Evolutionary conservation across 805 yeast genomes (phyloP).

Genomic region (Yarrowia alimentaria): DNA sequence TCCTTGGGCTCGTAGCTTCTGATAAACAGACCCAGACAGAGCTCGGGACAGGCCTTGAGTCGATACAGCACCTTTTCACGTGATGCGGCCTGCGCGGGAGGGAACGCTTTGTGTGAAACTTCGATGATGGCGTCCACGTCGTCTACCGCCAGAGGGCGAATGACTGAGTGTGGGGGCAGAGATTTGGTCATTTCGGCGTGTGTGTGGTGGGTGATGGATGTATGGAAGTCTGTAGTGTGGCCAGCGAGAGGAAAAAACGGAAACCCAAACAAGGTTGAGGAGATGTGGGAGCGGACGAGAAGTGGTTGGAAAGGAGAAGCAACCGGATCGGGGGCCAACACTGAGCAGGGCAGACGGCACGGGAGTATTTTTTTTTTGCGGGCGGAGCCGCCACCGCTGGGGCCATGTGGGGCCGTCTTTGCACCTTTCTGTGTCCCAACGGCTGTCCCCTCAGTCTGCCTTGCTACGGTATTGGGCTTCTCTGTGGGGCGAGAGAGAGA

Average conservation of each 20-base stretch:
- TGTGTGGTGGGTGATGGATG: too few relatives aligned
- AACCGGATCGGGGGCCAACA: too few relatives aligned
- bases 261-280: slow-evolving; percentile 26
- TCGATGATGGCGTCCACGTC: slow-evolving; percentile 62
- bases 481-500: too few relatives aligned
- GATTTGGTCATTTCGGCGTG: slow-evolving; percentile 30
- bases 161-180: slow-evolving; percentile 57
- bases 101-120: slow-evolving; percentile 69
- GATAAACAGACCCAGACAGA: slow-evolving; percentile 82
- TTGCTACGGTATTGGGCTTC: too few relatives aligned
- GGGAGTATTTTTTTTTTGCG: too few relatives aligned
- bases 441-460: too few relatives aligned
- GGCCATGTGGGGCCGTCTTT: too few relatives aligned
- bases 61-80: slow-evolving; percentile 66
- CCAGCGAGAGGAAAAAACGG: slow-evolving; percentile 24
- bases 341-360: too few relatives aligned
- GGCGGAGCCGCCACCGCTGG: too few relatives aligned
- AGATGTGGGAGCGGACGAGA: not conserved
- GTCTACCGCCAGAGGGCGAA: slow-evolving; percentile 75
- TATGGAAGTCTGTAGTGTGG: not conserved
- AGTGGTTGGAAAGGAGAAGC: not conserved
- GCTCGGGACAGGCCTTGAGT: slow-evolving; percentile 79
- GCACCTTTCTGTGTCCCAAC: too few relatives aligned
- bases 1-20: slow-evolving; percentile 51
- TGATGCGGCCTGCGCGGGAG: slow-evolving; percentile 66